phyloP scores from a whole-genome alignment of 1,284 basidiomycete genomes.

The Cryptococcus wingfieldii region DNA sequence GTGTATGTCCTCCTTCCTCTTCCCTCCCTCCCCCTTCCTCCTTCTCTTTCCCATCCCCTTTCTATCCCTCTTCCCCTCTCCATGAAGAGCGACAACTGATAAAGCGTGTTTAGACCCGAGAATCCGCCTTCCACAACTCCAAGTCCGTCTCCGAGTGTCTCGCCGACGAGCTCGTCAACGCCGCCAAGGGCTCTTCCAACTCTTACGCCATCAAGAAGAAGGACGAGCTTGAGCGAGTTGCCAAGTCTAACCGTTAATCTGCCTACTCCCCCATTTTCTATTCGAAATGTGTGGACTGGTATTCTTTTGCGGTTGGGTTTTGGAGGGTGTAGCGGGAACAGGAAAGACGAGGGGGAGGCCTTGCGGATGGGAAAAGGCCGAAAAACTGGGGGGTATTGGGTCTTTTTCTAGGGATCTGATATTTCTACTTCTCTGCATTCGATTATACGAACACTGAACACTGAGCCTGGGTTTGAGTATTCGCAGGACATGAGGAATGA shows the following conservation, averaged over 20 bases:
- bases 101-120: conserved; percentile 67
- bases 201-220: conserved; percentile 91
- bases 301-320: background rate
- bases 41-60: no score
- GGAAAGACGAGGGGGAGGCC: background rate
- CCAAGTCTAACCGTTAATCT: conserved; percentile 83
- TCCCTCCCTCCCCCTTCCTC: background rate
- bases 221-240: conserved; percentile 88
- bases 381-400: background rate
- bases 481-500: no score
- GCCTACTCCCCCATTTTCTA: background rate
- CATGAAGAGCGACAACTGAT: background rate
- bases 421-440: no score
- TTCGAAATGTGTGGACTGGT: background rate
- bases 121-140: conserved; percentile 99
- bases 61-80: background rate
- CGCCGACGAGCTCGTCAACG: conserved; percentile 99
- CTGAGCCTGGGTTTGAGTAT: no score
- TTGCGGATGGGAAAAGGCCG: background rate
- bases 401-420: background rate
- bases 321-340: background rate
- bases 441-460: no score
- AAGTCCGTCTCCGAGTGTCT: conserved; percentile 99
- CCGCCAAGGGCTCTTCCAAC: conserved; percentile 99
- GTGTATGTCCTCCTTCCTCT: conserved; percentile 58